A percentile compares a stretch with the other conserved stretches of the same genome.
Evolutionary conservation across 2,329 filamentous ascomycete species (phyloP).

Genomic region (Fusarium liriodendri): DNA sequence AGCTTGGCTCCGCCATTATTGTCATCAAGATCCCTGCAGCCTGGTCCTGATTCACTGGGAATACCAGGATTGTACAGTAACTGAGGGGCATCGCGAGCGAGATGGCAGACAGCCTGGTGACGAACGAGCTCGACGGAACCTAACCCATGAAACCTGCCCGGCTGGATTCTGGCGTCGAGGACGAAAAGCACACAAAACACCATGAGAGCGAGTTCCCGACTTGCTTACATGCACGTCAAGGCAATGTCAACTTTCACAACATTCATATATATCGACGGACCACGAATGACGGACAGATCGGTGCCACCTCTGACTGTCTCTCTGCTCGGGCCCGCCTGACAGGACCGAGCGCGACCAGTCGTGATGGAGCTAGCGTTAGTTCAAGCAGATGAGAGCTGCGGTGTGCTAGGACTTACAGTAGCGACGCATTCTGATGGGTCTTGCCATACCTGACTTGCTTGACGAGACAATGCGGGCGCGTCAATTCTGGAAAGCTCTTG

Average conservation of each 20-base stretch:
- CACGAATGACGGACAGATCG: conserved; percentile 6
- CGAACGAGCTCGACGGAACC: background rate
- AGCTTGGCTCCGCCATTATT: conserved; percentile 24
- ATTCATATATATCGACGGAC: conserved; percentile 3
- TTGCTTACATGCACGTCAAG: background rate
- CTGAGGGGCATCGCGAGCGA: conserved; percentile 1
- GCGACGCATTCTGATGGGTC: conserved; percentile 16
- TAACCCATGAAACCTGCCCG: background rate
- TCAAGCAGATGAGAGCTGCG: background rate
- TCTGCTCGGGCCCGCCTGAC: conserved; percentile 8
- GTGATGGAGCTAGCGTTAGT: conserved; percentile 10
- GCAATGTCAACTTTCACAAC: background rate
- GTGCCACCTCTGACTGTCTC: conserved; percentile 8
- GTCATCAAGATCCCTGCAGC: conserved; percentile 27
- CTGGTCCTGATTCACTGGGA: conserved; percentile 11
- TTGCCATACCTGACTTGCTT: conserved; percentile 23
- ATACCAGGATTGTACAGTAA: background rate
- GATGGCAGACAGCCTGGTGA: background rate
- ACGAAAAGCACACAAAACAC: background rate
- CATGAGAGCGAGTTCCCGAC: background rate
- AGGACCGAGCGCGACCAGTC: conserved; percentile 21
- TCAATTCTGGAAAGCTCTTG: background rate
- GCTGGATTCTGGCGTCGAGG: background rate
- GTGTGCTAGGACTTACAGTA: conserved; percentile 16
- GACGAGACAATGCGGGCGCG: background rate